Percentiles rank a stretch among this genome's conserved stretches.
These are phyloP conservation scores for Drechslera avenae DNA, from an alignment of 2,329 filamentous ascomycete genomes.

Conservation along the genomic window DNA sequence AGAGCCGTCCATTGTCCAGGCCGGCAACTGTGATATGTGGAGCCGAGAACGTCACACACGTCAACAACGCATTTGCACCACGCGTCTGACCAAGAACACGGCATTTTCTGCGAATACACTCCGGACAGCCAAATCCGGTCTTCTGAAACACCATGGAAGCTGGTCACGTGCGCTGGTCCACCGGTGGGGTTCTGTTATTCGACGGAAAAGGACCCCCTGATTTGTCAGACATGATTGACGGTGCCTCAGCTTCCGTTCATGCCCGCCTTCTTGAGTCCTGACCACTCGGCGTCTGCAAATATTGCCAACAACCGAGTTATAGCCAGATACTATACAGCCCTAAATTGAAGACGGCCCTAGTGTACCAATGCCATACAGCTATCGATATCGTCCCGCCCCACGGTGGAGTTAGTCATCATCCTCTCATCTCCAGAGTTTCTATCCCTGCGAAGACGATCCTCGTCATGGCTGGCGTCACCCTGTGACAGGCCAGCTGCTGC, in stretches of 20 bases:
- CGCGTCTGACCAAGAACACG: slow-evolving; percentile 12
- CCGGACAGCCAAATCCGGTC: slow-evolving; percentile 9
- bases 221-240: slow-evolving; percentile 18
- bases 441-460: slow-evolving; percentile 30
- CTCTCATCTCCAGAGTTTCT: slow-evolving; percentile 32
- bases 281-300: no score
- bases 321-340: background rate
- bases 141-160: slow-evolving; percentile 25
- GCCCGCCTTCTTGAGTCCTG: no score
- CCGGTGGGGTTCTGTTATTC: slow-evolving; percentile 21
- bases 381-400: slow-evolving; percentile 13
- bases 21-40: slow-evolving; percentile 11
- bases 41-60: slow-evolving; percentile 23
- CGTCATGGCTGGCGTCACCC: slow-evolving; percentile 16
- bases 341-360: background rate
- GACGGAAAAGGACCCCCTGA: slow-evolving; percentile 20
- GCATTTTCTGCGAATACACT: slow-evolving; percentile 14
- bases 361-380: slow-evolving; percentile 8
- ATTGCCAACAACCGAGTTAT: no score
- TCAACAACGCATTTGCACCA: slow-evolving; percentile 22
- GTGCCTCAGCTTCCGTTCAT: slow-evolving; percentile 21
- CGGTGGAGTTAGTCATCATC: slow-evolving; percentile 23
- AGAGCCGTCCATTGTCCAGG: slow-evolving; percentile 4
- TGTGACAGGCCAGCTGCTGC: slow-evolving; percentile 36
- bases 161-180: slow-evolving; percentile 28